Evolutionary conservation across 495 filamentous ascomycete species (phyloP), one percentile per base, ranked within the genome.

Genomic region (Penicillium herquei): DNA sequence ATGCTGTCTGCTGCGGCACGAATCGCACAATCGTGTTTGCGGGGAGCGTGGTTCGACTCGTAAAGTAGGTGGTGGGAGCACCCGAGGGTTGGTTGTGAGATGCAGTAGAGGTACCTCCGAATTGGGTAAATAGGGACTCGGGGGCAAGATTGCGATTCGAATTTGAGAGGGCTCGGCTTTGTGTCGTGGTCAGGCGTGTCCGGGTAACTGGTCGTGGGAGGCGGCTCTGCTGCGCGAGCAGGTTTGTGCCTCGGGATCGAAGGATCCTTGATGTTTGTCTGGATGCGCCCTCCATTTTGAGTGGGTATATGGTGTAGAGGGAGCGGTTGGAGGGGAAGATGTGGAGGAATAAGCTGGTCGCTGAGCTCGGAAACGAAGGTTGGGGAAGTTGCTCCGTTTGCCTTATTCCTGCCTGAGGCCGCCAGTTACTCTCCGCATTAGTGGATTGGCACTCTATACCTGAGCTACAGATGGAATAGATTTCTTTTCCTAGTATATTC

Each of bases 1-100:
- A 98, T 77, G 94, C 95, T 52, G 93, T 96, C 77, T 98, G 94
- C 72, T 98, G 95, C 9, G 95, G 94, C 30, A 98, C 95, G 77
- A 98, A 98, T 52, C 92, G 91, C 58, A 98, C 81, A 61, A 98
- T 80, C 21, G 95, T 98, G 75, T 98, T 98, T 52, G 92, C 87
- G 18, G 94, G 94, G 26, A 96, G 78, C 13, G 80, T 70, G 45
- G 79, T 71, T 35, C 81, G 81, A 62, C 81, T 83, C 59, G 86
- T 81, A 69, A 87, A 88, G 57, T 81, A 79, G 3, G 72, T 73
- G 7, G 74, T 58, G 2, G 74, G 70, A 1, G 61, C 58, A 33
- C 55, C 49, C 1, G 49, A 40, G 21, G 21, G 21, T 31, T 57
- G 62, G 11, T 65, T 61, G 7, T 59, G 55, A 37, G 64, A 58